Conservation (phyloP, 2,329 filamentous ascomycete genomes). For the Cercospora zeina region DNA sequence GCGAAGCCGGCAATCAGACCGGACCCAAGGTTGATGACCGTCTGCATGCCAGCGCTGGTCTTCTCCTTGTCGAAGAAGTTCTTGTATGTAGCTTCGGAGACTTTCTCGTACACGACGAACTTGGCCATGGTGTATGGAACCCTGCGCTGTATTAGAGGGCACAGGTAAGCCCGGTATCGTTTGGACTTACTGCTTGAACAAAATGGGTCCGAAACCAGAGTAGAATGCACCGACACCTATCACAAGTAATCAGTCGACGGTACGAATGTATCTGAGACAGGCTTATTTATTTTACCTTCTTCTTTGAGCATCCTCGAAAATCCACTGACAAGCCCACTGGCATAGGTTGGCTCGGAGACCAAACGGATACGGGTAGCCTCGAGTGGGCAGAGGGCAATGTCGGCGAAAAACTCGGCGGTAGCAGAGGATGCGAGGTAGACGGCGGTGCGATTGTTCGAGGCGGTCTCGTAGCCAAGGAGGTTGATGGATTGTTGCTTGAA, state of each 20-base stretch:
- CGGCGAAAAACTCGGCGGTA: constrained; percentile 61
- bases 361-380: constrained; percentile 93
- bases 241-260: background rate
- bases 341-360: constrained; percentile 83
- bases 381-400: constrained; percentile 84
- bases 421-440: constrained; percentile 72
- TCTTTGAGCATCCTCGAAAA: constrained; percentile 68
- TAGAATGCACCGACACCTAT: constrained; percentile 79
- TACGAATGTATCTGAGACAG: background rate
- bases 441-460: constrained; percentile 73
- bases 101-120: constrained; percentile 92
- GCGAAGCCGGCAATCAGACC: constrained; percentile 86
- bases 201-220: constrained; percentile 83
- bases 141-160: constrained; percentile 48
- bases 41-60: constrained; percentile 69
- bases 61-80: constrained; percentile 67
- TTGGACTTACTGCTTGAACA: constrained; percentile 69
- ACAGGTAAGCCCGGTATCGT: background rate
- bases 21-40: constrained; percentile 77
- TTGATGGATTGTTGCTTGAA: constrained; percentile 93
- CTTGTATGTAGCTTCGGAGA: constrained; percentile 69
- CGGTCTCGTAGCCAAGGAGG: constrained; percentile 72
- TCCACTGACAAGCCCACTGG: constrained; percentile 73
- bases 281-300: background rate
- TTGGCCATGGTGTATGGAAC: constrained; percentile 94